Conservation (phyloP, 257 asterid species). For the Ballota nigra region DNA sequence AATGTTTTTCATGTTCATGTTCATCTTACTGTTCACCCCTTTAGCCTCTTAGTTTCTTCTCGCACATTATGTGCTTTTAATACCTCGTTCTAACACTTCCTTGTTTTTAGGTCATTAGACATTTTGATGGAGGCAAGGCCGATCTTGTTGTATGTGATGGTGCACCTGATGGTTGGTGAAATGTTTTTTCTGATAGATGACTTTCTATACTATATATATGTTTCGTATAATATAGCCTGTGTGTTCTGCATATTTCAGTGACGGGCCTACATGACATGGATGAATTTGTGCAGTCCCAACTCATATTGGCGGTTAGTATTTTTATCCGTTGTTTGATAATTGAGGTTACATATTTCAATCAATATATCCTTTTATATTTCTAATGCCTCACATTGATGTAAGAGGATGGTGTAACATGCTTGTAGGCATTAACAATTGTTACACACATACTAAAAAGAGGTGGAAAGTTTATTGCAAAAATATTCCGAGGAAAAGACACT, state of each 20-base stretch:
- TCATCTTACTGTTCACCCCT: neutral
- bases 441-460: conserved; percentile 88
- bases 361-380: neutral
- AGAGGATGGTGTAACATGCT: conserved; percentile 29
- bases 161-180: conserved; percentile 93
- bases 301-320: conserved; percentile 83
- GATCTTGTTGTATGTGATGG: conserved; percentile 99
- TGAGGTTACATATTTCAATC: neutral
- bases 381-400: conserved; percentile 19
- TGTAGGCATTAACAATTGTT: conserved; percentile 93
- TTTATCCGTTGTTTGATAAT: conserved; percentile 12
- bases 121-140: conserved; percentile 99
- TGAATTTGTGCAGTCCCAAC: conserved; percentile 98
- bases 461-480: conserved; percentile 93
- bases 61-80: neutral
- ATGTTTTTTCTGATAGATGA: conserved; percentile 11
- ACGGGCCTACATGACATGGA: conserved; percentile 99
- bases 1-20: neutral
- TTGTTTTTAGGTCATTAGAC: conserved; percentile 76
- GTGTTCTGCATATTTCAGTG: conserved; percentile 48
- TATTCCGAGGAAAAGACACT: conserved; percentile 96
- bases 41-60: conserved; percentile 2
- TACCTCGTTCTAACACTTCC: conserved; percentile 1
- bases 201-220: conserved; percentile 7
- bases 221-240: neutral